phyloP scores from a whole-genome alignment of 2,329 filamentous ascomycete genomes.

The Nemania abortiva region DNA sequence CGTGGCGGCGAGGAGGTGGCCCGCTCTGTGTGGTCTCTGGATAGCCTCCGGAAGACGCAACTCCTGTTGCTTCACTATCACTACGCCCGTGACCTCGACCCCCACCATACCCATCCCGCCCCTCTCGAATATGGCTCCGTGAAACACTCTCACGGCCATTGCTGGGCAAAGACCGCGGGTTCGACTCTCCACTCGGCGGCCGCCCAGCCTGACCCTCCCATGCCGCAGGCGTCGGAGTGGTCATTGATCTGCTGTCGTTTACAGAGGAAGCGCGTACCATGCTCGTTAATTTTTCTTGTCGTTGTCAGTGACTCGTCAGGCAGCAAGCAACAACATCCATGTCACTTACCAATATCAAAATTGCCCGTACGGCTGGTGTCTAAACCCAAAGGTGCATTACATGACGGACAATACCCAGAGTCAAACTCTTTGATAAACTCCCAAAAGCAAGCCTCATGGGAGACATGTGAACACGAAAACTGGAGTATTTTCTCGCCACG shows the following conservation, averaged over 20 bases:
- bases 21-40: slow-evolving; percentile 78
- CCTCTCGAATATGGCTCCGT: slow-evolving; percentile 59
- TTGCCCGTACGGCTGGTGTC: slow-evolving; percentile 95
- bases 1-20: slow-evolving; percentile 79
- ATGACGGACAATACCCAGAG: slow-evolving; percentile 92
- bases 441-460: slow-evolving; percentile 98
- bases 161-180: slow-evolving; percentile 42
- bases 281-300: slow-evolving; percentile 89
- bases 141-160: slow-evolving; percentile 50
- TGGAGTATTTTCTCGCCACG: slow-evolving; percentile 94
- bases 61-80: slow-evolving; percentile 81
- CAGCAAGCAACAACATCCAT: slow-evolving; percentile 5
- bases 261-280: slow-evolving; percentile 86
- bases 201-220: slow-evolving; percentile 76
- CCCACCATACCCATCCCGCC: slow-evolving; percentile 61
- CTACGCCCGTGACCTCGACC: slow-evolving; percentile 75
- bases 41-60: slow-evolving; percentile 82
- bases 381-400: slow-evolving; percentile 89
- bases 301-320: slow-evolving; percentile 37
- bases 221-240: slow-evolving; percentile 68
- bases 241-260: slow-evolving; percentile 69
- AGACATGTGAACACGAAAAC: slow-evolving; percentile 96
- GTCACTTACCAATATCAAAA: slow-evolving; percentile 81
- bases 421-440: slow-evolving; percentile 97
- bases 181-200: slow-evolving; percentile 62